phyloP scores from a whole-genome alignment of 805 yeast species.

The Ogataea kodamae region DNA sequence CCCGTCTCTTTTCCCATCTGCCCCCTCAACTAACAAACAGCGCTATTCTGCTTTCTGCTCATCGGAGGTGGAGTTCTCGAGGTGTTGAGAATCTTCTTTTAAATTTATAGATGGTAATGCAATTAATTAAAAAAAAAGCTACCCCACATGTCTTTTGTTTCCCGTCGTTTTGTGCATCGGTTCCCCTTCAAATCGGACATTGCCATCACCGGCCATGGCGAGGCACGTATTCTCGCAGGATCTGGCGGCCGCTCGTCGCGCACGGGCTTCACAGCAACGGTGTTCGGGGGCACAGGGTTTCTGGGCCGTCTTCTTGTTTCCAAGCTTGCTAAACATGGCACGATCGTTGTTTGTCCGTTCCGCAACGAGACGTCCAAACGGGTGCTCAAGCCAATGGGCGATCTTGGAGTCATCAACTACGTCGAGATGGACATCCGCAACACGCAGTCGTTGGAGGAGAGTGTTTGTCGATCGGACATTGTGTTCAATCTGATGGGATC shows the following conservation, averaged over 20 bases:
- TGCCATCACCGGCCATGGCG: conserved; percentile 71
- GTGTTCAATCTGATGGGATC: conserved; percentile 79
- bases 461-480: conserved; percentile 77
- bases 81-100: conserved; percentile 53
- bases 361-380: conserved; percentile 77
- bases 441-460: conserved; percentile 66
- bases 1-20: neutral
- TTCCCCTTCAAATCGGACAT: conserved; percentile 53
- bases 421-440: conserved; percentile 82
- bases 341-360: conserved; percentile 71
- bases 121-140: no score
- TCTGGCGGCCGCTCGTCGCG: conserved; percentile 81
- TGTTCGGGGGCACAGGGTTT: conserved; percentile 79
- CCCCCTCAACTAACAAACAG: conserved; percentile 16
- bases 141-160: conserved; percentile 7
- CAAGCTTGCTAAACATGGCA: conserved; percentile 79
- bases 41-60: conserved; percentile 54
- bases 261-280: conserved; percentile 86
- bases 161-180: conserved; percentile 21
- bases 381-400: conserved; percentile 78
- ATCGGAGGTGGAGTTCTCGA: conserved; percentile 83
- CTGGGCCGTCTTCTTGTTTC: conserved; percentile 70
- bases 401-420: conserved; percentile 81
- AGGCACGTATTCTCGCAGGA: conserved; percentile 68
- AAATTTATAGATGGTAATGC: no score